Base-by-base conservation (phyloP, 129 eudicot species). In the Apium graveolens region DNA sequence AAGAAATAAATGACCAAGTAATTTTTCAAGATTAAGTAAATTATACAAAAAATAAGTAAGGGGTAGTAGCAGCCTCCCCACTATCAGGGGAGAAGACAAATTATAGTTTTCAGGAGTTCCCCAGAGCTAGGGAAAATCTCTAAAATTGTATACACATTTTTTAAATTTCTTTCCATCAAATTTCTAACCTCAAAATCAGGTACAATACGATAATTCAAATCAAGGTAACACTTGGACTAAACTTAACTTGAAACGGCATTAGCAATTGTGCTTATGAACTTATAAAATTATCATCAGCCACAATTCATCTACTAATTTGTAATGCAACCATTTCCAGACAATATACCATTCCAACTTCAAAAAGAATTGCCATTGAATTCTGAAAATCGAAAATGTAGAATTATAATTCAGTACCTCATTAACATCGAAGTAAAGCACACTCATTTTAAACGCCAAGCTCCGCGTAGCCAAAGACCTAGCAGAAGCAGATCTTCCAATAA, bases 401-500 rank as follows among this genome's bases (percentile, higher is more conserved):
- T 53, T 24, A 31, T 4, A 65, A 71, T 70, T 38, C 16, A 31
- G 38, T 89, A 95, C 97, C 93, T 91, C 89, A 9, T 79, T 86
- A 68, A 88, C 92, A 80, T 95, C 99, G 80, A 91, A 92, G 78
- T 95, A 95, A 16, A 95, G 90, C 76, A 95, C 99, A 80, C 92
- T 92, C 82, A 95, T 95, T 84, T 92, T 88, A 80, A 95, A 95
- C 26, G 97, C 93, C 97, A 95, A 80, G 86, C 99, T 95, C 70
- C 99, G 81, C 41, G 80, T 88, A 48, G 99, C 99, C 92, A 95
- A 82, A 48, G 91, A 86, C 90, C 81, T 86, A 0, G 99, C 99
- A 11, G 96, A 87, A 73, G 89, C 92, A 83, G 97, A 92, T 83
- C 96, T 89, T 27, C 99, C 99, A 38, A 95, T 85, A 76, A 95